These are phyloP conservation scores for Plasmodium coatneyi DNA, from an alignment of 169 alveolate species.

Conservation along the genomic window DNA sequence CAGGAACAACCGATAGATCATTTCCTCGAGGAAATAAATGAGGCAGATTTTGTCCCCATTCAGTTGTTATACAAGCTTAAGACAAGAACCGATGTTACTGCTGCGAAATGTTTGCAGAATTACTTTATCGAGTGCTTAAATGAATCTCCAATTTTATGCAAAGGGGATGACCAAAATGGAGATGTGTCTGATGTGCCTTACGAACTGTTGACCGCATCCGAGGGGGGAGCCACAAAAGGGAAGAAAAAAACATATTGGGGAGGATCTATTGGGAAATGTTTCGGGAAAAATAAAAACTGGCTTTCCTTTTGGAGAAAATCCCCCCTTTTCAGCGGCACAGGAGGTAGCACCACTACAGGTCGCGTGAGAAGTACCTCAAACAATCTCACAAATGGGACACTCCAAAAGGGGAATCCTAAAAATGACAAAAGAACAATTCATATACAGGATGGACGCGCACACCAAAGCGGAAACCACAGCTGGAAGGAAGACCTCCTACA, in stretches of 20 bases:
- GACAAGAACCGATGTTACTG: neutral
- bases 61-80: constrained; percentile 23
- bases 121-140: constrained; percentile 22
- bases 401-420: neutral
- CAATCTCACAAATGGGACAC: neutral
- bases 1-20: constrained; percentile 14
- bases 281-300: neutral
- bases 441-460: neutral
- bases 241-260: neutral
- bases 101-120: constrained; percentile 13
- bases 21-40: constrained; percentile 3
- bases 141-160: neutral
- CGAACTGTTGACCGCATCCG: neutral
- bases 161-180: neutral
- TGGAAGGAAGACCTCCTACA: neutral
- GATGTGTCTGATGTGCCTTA: neutral
- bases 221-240: neutral
- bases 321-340: neutral
- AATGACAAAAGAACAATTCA: neutral
- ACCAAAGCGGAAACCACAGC: neutral
- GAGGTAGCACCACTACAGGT: neutral
- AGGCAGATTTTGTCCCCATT: constrained; percentile 24
- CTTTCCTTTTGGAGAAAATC: neutral
- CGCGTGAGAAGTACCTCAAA: neutral
- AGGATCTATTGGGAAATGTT: neutral